phyloP scores from a whole-genome alignment of 441 rosid species.

The Hura crepitans region DNA sequence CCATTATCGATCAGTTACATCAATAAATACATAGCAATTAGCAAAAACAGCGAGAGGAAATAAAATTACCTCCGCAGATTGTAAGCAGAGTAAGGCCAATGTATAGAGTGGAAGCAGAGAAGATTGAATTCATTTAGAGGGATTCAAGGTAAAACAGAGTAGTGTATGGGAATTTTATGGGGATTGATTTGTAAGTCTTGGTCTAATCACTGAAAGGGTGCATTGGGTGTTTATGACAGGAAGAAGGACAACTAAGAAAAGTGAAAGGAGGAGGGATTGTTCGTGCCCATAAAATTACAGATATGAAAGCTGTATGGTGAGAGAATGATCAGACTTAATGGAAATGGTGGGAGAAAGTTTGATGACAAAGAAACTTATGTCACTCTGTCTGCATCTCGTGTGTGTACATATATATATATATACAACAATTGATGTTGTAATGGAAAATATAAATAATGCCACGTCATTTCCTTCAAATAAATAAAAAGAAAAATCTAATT shows the following conservation, averaged over 20 bases:
- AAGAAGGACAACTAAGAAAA: not conserved
- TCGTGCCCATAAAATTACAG: slow-evolving; percentile 14
- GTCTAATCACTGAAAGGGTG: slow-evolving; percentile 6
- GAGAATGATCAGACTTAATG: slow-evolving; percentile 2
- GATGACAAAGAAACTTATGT: not conserved
- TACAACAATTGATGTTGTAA: not conserved
- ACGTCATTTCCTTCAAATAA: not conserved
- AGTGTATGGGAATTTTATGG: too few relatives aligned
- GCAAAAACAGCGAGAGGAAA: not conserved
- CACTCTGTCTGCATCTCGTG: not conserved
- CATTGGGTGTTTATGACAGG: not conserved
- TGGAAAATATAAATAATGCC: not conserved
- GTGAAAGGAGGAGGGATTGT: not conserved
- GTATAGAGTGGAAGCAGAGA: slow-evolving; percentile 16
- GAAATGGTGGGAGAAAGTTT: not conserved
- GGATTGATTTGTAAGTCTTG: too few relatives aligned
- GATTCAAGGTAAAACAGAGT: not conserved
- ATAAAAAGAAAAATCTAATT: not conserved
- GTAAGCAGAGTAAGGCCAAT: slow-evolving; percentile 30
- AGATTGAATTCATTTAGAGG: slow-evolving; percentile 25
- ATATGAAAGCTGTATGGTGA: not conserved
- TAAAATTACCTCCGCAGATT: slow-evolving; percentile 30
- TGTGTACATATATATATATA: not conserved
- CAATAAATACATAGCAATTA: not conserved
- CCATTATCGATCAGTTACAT: too few relatives aligned